A percentile compares a stretch with the other conserved stretches of the same genome.
phyloP scores from a whole-genome alignment of 2,329 filamentous ascomycete species.

The Claviceps arundinis region DNA sequence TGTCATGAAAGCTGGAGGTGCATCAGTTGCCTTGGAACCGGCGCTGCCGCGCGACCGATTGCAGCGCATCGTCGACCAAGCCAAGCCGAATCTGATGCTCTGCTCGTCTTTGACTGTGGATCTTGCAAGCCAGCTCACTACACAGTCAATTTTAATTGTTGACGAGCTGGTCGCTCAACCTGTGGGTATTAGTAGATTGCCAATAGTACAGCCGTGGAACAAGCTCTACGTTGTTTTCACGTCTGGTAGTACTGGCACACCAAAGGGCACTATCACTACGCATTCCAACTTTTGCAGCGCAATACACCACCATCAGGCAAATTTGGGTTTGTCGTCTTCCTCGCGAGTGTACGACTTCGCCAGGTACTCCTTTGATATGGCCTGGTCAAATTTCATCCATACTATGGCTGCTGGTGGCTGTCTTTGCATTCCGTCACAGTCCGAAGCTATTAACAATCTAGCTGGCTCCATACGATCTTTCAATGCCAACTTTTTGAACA shows the following conservation, averaged over 20 bases:
- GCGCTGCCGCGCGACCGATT: not conserved
- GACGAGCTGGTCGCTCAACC: not conserved
- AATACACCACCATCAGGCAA: not conserved
- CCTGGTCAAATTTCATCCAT: constrained; percentile 8
- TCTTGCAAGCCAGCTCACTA: constrained; percentile 5
- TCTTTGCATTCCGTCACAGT: constrained; percentile 10
- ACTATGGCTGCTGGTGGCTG: constrained; percentile 9
- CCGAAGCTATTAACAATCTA: constrained; percentile 7
- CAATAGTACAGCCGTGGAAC: constrained; percentile 7
- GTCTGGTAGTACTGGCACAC: not conserved
- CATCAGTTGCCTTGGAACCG: constrained; percentile 5
- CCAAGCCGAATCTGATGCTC: constrained; percentile 9
- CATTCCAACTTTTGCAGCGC: not conserved
- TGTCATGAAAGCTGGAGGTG: constrained; percentile 2
- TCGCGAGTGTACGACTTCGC: constrained; percentile 8
- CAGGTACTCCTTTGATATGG: constrained; percentile 11
- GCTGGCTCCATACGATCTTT: constrained; percentile 5
- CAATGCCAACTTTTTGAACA: constrained; percentile 7
- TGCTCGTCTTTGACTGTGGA: constrained; percentile 6
- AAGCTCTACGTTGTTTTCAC: not conserved
- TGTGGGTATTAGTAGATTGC: constrained; percentile 8
- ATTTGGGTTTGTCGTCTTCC: not conserved
- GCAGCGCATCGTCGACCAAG: constrained; percentile 6
- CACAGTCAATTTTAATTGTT: constrained; percentile 4
- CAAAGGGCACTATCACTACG: not conserved